A percentile compares a stretch with the other conserved stretches of the same genome.
Conservation (phyloP, 1,139 yeast species). For the Protomyces macrosporus region DNA sequence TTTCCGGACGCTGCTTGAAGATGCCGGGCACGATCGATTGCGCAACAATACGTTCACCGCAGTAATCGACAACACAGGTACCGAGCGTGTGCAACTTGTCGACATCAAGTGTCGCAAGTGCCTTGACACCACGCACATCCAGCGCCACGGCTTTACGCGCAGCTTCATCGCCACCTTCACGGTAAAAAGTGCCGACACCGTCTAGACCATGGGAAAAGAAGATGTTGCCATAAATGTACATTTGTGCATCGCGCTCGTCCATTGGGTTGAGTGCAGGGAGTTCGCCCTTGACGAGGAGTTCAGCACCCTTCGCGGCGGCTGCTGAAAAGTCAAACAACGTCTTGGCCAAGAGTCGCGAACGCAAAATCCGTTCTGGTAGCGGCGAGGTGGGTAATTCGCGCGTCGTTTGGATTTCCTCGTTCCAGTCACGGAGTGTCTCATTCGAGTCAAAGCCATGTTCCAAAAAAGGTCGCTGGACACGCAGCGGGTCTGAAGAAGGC, state of each 20-base stretch:
- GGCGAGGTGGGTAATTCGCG: conserved; percentile 59
- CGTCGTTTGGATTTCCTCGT: conserved; percentile 80
- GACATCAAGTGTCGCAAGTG: conserved; percentile 61
- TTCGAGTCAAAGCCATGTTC: conserved; percentile 57
- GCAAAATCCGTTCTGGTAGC: conserved; percentile 61
- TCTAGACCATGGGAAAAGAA: conserved; percentile 81
- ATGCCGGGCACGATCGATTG: conserved; percentile 99
- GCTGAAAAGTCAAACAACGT: conserved; percentile 72
- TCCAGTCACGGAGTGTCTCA: conserved; percentile 60
- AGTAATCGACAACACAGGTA: conserved; percentile 79
- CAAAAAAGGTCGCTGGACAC: conserved; percentile 55
- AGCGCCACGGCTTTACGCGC: conserved; percentile 75
- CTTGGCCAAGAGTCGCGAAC: conserved; percentile 71
- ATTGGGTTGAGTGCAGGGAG: conserved; percentile 72
- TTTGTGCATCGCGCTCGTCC: conserved; percentile 55
- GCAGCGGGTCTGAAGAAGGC: conserved; percentile 54
- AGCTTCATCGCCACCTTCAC: conserved; percentile 76
- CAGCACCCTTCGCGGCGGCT: conserved; percentile 74
- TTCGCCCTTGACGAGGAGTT: conserved; percentile 68
- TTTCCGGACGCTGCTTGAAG: conserved; percentile 49
- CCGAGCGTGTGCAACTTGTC: conserved; percentile 64
- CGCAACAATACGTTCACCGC: conserved; percentile 81
- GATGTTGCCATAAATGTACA: conserved; percentile 74
- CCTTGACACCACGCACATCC: conserved; percentile 68
- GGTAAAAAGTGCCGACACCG: conserved; percentile 60